phyloP scores from a whole-genome alignment of 1,284 basidiomycete species.

The Trichosporon faecale region DNA sequence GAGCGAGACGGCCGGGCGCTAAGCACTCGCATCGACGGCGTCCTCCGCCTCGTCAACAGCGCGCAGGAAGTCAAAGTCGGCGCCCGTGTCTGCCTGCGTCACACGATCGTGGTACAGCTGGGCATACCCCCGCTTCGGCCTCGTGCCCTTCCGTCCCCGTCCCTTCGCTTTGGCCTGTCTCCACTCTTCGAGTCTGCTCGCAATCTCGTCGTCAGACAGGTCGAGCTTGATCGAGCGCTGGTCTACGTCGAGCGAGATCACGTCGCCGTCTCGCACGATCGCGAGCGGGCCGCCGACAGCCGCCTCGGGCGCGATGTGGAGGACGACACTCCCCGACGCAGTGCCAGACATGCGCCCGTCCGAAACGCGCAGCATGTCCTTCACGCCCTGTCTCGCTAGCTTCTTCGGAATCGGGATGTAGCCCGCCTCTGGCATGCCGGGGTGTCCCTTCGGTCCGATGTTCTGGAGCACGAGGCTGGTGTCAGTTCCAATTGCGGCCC shows the following conservation, averaged over 20 bases:
- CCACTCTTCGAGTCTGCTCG: constrained; percentile 30
- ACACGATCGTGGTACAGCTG: constrained; percentile 39
- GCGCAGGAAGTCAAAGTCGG: constrained; percentile 45
- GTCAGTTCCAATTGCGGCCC: neutral
- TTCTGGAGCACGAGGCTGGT: constrained; percentile 43
- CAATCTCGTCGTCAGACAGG: constrained; percentile 32
- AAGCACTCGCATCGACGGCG: neutral
- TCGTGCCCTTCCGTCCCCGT: neutral
- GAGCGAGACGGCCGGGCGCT: neutral
- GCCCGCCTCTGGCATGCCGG: constrained; percentile 52
- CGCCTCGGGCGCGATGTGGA: constrained; percentile 50
- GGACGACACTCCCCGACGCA: constrained; percentile 44
- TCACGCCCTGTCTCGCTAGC: constrained; percentile 42
- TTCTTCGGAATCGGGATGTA: constrained; percentile 49
- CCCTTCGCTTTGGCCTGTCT: neutral
- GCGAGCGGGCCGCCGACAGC: constrained; percentile 48
- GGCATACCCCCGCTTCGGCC: constrained; percentile 38
- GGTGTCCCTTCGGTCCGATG: constrained; percentile 45
- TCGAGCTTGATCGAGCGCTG: constrained; percentile 30
- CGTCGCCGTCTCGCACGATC: constrained; percentile 44
- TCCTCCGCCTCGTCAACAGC: constrained; percentile 8
- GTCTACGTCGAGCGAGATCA: constrained; percentile 42
- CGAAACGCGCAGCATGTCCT: constrained; percentile 48
- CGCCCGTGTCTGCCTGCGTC: constrained; percentile 42
- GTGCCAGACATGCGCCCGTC: constrained; percentile 51